These are phyloP conservation scores for Yamadazyma blattariae DNA, from an alignment of 1,139 yeast genomes.

Conservation along the genomic window DNA sequence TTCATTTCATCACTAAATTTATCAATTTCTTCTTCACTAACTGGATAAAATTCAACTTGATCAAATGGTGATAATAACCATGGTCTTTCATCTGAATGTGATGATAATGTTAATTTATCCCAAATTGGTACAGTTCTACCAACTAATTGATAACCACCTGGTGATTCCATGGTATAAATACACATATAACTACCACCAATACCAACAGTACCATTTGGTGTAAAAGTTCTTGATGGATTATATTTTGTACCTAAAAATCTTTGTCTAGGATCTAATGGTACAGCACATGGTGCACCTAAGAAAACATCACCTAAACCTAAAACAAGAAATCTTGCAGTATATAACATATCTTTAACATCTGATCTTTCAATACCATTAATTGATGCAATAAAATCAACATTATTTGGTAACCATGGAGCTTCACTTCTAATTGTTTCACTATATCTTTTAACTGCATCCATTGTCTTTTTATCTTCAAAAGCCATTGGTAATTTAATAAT, in stretches of 20 bases:
- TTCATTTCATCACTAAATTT: conserved; percentile 66
- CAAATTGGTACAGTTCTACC: conserved; percentile 97
- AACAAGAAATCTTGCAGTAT: conserved; percentile 86
- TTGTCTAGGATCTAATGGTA: conserved; percentile 95
- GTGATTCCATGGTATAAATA: conserved; percentile 96
- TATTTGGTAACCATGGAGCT: conserved; percentile 98
- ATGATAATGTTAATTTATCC: conserved; percentile 85
- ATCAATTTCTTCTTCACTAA: conserved; percentile 78
- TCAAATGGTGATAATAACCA: conserved; percentile 93
- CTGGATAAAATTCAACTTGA: conserved; percentile 92
- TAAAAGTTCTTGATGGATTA: conserved; percentile 93
- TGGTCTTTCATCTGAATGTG: conserved; percentile 61
- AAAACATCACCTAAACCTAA: conserved; percentile 96
- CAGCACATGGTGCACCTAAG: conserved; percentile 97
- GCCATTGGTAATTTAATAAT: conserved; percentile 90
- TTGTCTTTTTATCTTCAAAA: conserved; percentile 85
- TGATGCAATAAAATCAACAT: conserved; percentile 89
- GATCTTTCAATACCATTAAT: conserved; percentile 78
- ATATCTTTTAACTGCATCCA: conserved; percentile 87
- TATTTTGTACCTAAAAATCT: conserved; percentile 89
- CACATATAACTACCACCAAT: conserved; percentile 99
- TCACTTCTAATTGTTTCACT: conserved; percentile 87
- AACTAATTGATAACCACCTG: conserved; percentile 96
- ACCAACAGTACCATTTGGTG: conserved; percentile 97
- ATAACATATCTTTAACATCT: conserved; percentile 78